Evolutionary conservation across 108 stramenopile genomes (phyloP), one percentile per base, ranked within the genome.

Genomic region (Aurantiochytrium sp.): DNA sequence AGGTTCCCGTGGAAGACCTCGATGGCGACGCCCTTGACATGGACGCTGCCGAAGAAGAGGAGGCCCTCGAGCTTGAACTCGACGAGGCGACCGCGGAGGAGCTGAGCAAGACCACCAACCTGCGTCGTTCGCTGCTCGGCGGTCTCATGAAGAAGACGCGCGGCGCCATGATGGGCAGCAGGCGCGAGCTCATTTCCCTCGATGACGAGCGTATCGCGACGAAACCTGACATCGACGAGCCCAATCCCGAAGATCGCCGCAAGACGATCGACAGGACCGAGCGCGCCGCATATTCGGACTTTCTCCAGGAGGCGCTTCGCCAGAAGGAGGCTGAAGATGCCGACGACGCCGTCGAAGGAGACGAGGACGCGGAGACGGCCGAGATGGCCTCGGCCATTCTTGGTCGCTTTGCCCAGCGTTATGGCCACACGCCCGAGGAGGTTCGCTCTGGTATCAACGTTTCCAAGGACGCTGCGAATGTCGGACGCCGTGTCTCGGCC

Each of bases 171-270:
- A 83, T 18, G 49, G 25, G 51, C 25, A 25, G 23, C 51, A 53
- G 16, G 45, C 49, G 51, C 25, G 49, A 47, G 51, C 25, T 69
- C 64, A 18, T 69, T 18, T 12, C 76, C 45, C 76, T 53, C 25
- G 51, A 83, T 23, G 76, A 83, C 45, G 76, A 83, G 51, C 49
- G 45, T 23, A 10, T 83, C 6, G 51, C 76, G 6, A 83, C 76
- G 2, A 83, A 83, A 45, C 76, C 76, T 55, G 76, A 8, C 76
- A 83, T 83, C 28, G 19, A 47, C 6, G 51, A 83, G 76, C 76
- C 76, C 19, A 83, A 6, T 6, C 76, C 76, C n/a, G 76, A 83
- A 45, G 76, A 83, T 23, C 76, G 76, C 45, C 76, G 76, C 76
- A 83, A 53, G 51, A 83, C 76, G 8, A 83, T 83, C 51, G 76